Base-by-base conservation (phyloP, 805 yeast species). In the Yarrowia sp. region DNA sequence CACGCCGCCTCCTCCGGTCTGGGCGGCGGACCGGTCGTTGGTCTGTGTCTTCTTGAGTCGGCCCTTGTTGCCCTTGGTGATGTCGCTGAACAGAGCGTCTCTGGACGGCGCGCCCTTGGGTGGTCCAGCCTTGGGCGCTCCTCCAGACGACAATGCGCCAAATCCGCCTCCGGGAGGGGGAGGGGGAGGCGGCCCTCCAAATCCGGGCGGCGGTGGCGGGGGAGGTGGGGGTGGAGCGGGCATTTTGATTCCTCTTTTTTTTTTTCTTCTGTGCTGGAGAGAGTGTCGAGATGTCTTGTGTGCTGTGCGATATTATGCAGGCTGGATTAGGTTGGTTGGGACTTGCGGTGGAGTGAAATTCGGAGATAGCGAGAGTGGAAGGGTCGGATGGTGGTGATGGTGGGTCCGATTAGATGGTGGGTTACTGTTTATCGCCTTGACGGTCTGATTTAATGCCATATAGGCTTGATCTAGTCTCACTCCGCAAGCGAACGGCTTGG, bases 1-100 rank as follows among this genome's bases (percentile, higher is more conserved):
- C 8, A 46, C 63, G 55, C 38, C 68, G 47, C 82, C 68, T 49
- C 82, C 78, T 24, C 79, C 78, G 31, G 83, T 72, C 64, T 65
- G 55, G 2, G 92, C 90, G 0, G 80, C 82, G 63, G 88, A 82
- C 75, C 97, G 74, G 77, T 83, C 85, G 74, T 81, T 75, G 65
- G 97, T 81, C 65, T 69, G 73, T 1, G 89, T 83, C 65, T 86
- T 84, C 69, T 84, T 86, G 62, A 87, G 76, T 19, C 61, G 61
- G 21, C 21, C 29, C 47, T 68, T 72, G 58, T 70, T 74, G 21
- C 92, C 93, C 65, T 88, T 87, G 68, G 90, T 82, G 66, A 93
- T 93, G 71, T 89, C 96, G 29, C 94, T 90, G 24, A 93, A 77
- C 58, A 93, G 69, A 6, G 80, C 81, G 53, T 70, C 72, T 35